These are phyloP conservation scores for Sporothrix curviconia DNA, from an alignment of 2,329 filamentous ascomycete species.

Conservation along the genomic window DNA sequence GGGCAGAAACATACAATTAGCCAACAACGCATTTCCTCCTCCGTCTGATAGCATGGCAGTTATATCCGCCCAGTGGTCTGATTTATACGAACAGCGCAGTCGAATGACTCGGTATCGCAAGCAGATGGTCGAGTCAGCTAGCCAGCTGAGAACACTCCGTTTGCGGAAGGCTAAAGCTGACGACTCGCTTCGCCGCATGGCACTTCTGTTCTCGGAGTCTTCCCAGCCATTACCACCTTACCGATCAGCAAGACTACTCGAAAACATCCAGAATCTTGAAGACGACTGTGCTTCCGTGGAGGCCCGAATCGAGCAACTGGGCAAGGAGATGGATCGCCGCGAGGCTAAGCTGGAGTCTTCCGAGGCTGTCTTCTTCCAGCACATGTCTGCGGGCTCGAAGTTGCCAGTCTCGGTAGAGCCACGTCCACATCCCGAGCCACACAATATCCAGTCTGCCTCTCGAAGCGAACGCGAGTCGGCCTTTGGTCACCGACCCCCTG, in stretches of 20 bases:
- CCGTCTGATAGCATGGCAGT: too few relatives aligned
- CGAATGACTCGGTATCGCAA: constrained; percentile 8
- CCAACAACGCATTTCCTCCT: too few relatives aligned
- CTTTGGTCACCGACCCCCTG: too few relatives aligned
- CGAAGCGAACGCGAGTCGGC: too few relatives aligned
- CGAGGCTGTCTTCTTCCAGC: constrained; percentile 29
- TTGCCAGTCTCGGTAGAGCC: too few relatives aligned
- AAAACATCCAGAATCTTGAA: not conserved
- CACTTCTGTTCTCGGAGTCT: not conserved
- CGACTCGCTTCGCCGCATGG: constrained; percentile 3
- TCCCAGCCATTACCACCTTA: not conserved
- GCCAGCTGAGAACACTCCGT: too few relatives aligned
- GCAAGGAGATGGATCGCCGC: constrained; percentile 20
- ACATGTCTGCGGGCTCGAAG: constrained; percentile 22
- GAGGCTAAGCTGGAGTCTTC: constrained; percentile 5
- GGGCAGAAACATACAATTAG: too few relatives aligned
- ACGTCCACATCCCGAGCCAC: too few relatives aligned
- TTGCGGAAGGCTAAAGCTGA: constrained; percentile 14
- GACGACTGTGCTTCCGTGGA: constrained; percentile 21
- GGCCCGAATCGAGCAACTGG: constrained; percentile 30
- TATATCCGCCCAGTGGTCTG: not conserved
- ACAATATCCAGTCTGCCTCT: too few relatives aligned
- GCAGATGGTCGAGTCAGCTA: too few relatives aligned
- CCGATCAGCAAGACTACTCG: not conserved
- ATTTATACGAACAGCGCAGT: constrained; percentile 26